Percentiles rank a stretch among this genome's conserved stretches.
Conservation (phyloP, 108 stramenopile genomes). For the Fistulifera solaris region DNA sequence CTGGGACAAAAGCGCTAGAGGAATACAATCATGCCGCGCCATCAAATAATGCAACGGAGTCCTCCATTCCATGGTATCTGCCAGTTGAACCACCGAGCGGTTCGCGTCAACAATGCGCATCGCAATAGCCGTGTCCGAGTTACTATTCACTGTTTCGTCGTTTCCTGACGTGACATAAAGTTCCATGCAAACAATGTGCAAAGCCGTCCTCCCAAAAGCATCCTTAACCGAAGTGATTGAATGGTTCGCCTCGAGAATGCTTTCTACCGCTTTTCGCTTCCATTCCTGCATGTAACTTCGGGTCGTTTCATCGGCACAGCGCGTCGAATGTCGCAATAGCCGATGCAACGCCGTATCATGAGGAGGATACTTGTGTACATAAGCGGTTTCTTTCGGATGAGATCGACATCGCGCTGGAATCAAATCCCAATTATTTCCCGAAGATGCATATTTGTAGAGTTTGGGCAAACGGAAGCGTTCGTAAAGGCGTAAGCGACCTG, state of each 20-base stretch:
- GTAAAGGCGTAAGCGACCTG: constrained; percentile 16
- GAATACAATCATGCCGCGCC: constrained; percentile 13
- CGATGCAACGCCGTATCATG: constrained; percentile 20
- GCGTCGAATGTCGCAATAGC: constrained; percentile 2
- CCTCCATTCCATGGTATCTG: too few species aligned
- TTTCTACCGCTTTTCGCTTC: constrained; percentile 11
- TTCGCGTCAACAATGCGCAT: too few species aligned
- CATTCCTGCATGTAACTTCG: constrained; percentile 4
- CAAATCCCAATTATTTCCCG: constrained; percentile 21
- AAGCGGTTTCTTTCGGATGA: constrained; percentile 18
- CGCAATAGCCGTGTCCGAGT: too few species aligned
- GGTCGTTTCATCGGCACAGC: constrained; percentile 1
- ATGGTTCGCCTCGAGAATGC: constrained; percentile 8
- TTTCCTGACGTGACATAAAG: not conserved
- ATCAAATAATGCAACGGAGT: not conserved
- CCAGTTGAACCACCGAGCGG: too few species aligned
- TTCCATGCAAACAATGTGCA: constrained; percentile 40
- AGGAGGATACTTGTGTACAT: constrained; percentile 21
- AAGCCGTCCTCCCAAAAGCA: constrained; percentile 38
- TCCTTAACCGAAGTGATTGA: constrained; percentile 17
- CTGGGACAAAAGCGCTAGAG: constrained; percentile 3
- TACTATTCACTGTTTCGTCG: too few species aligned
- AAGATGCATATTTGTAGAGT: constrained; percentile 9
- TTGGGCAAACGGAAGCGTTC: constrained; percentile 14
- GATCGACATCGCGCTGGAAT: constrained; percentile 19